Base-by-base conservation (phyloP, 75 land plant genomes). In the Picea glauca region DNA sequence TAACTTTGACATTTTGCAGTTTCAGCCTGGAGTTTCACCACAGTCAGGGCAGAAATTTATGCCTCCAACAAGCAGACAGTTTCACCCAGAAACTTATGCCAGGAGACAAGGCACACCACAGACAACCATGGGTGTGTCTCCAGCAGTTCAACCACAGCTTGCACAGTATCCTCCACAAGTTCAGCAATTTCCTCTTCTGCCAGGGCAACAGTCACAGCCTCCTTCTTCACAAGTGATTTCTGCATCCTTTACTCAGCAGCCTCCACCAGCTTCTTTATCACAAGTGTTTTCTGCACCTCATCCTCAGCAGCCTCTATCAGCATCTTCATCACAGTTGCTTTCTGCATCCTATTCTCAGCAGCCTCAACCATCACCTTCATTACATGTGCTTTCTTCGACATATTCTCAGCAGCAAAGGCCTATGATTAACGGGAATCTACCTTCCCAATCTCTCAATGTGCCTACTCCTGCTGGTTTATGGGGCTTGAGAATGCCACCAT, bases 11-110 rank as follows among this genome's bases (percentile, higher is more conserved):
- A n/a, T 15, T 21, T 31, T 81, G 82, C 92, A 94, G 96, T 94
- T 88, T 82, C 87, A 93, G 23, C 89, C 91, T 54, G 76, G 77
- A 3, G 79, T 77, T 56, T 82, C 87, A 62, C 18, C 68, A 5
- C 93, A 84, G 57, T 86, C 64, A 65, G 78, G 87, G 18, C 96
- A 87, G 76, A 83, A 74, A 31, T 93, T 83, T 79, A 62, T 86
- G 31, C 87, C 85, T 58, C 31, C 84, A 62, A 75, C 77, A 60
- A 76, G 84, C 23, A 90, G 82, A 68, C 93, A 87, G 62, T 91
- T 77, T 79, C 78, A 83, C 12, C 85, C 86, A 15, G 70, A 33
- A 66, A 33, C 3, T 32, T 15, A 35, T 66, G 14, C 43, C 9
- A 33, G 63, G 35, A 84, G 81, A 35, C 90, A 80, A 76, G 81